These are phyloP conservation scores for Collybia sordida DNA, from an alignment of 768 basidiomycete genomes.

Conservation along the genomic window DNA sequence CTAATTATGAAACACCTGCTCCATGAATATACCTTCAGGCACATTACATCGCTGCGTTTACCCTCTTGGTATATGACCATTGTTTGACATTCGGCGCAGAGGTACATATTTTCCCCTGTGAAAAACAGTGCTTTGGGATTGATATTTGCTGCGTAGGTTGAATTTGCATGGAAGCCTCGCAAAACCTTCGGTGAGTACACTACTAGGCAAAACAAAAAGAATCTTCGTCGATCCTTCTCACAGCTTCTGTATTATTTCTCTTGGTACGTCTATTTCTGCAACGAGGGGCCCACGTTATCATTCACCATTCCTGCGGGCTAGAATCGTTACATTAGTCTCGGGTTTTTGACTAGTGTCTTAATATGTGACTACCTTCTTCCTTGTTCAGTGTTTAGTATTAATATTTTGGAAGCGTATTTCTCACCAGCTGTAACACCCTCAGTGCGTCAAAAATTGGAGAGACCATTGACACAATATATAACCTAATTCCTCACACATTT, in stretches of 20 bases:
- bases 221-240: no score
- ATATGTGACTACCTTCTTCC: slow-evolving; percentile 9
- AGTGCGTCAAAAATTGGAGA: slow-evolving; percentile 5
- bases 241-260: slow-evolving; percentile 15
- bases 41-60: no score
- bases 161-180: slow-evolving; percentile 15
- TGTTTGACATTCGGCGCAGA: slow-evolving; percentile 15
- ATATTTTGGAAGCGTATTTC: slow-evolving; percentile 18
- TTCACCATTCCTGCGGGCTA: no score
- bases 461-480: no score
- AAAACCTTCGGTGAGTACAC: slow-evolving; percentile 7
- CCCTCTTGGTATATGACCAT: slow-evolving; percentile 17
- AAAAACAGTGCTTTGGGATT: no score
- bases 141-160: slow-evolving; percentile 7
- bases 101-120: no score
- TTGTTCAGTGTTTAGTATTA: no score
- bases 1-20: no score
- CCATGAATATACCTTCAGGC: slow-evolving; percentile 9
- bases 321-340: slow-evolving; percentile 18
- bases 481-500: no score
- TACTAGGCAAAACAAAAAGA: neutral
- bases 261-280: slow-evolving; percentile 10
- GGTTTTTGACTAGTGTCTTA: slow-evolving; percentile 10
- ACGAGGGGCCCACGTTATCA: no score
- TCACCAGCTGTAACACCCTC: slow-evolving; percentile 5